A percentile compares a stretch with the other conserved stretches of the same genome.
phyloP scores from a whole-genome alignment of 768 basidiomycete species.

The Trametes meyenii region DNA sequence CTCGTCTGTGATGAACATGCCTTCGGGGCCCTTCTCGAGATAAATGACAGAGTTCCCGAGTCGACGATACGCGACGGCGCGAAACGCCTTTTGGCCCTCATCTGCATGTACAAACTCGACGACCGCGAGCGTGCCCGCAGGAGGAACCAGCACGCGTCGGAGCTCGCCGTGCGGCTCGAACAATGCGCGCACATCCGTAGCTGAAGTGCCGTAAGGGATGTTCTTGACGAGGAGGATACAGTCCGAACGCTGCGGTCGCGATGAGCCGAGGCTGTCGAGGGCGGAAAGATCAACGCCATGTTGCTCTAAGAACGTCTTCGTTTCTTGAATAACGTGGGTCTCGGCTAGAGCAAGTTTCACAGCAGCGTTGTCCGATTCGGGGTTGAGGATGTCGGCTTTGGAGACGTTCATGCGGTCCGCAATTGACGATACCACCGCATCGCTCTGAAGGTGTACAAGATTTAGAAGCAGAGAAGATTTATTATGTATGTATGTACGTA shows the following conservation, averaged over 20 bases:
- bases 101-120: constrained; percentile 79
- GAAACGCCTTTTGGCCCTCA: constrained; percentile 77
- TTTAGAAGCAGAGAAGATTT: constrained; percentile 22
- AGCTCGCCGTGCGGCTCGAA: constrained; percentile 79
- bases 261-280: constrained; percentile 45
- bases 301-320: constrained; percentile 84
- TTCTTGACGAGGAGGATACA: constrained; percentile 94
- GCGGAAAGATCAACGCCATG: constrained; percentile 68
- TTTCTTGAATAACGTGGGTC: constrained; percentile 94
- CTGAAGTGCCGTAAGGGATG: constrained; percentile 88
- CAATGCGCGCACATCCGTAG: constrained; percentile 73
- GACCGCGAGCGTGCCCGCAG: constrained; percentile 90
- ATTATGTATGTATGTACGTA: constrained; percentile 49
- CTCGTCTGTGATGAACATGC: constrained; percentile 60
- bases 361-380: constrained; percentile 79
- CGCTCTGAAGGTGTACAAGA: constrained; percentile 58
- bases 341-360: constrained; percentile 96
- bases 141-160: constrained; percentile 77
- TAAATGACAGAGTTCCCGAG: constrained; percentile 90
- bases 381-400: constrained; percentile 87
- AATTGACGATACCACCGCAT: constrained; percentile 90
- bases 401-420: constrained; percentile 86
- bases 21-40: constrained; percentile 87
- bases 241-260: constrained; percentile 56
- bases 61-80: constrained; percentile 82